Evolutionary conservation across 257 asterid species (phyloP), one percentile per base, ranked within the genome.

Genomic region (Plantago elongata): DNA sequence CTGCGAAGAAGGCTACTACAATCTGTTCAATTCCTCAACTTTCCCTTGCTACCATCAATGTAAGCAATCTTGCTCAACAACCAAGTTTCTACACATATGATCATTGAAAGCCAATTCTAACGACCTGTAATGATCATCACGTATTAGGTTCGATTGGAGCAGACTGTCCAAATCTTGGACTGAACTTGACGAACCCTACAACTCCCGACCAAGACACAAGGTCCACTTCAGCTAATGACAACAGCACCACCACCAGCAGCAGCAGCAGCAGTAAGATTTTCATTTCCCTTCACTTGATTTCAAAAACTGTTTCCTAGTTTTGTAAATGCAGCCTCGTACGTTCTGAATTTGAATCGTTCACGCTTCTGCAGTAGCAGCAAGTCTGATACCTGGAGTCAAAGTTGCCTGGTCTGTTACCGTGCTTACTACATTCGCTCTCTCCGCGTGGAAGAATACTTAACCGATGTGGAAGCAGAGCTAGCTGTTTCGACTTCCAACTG

Each of bases 11-110:
- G 96, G 90, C 44, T 82, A 72, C 64, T 54, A 63, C 69, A 86
- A 89, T 76, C 64, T 89, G 66, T 75, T 89, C 55, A 89, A 89
- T 49, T 34, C 66, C 62, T 75, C 90, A 0, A 60, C 73, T 46
- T 84, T 68, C 71, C 94, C 95, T 11, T 89, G 96, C 78, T 72
- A 68, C 75, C 79, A 60, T 61, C 72, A 70, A 57, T 89, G 96
- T 89, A 83, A 72, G 88, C 40, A 29, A 49, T 1, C 40, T 9
- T 16, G 9, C 10, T 12, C n/a, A 6, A 40, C 2, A 29, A 42
- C 12, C 42, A 40, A 12, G 30, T 17, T 13, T 5, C n/a, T 10
- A 6, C 13, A 22, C 0, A 12, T 34, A 22, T 22, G 27, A 22
- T 22, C 14, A 29, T 14, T 54, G 29, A 14, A 17, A 9, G 11